These are phyloP conservation scores for Quillaja saponaria DNA, from an alignment of 306 rosid genomes.

Conservation along the genomic window DNA sequence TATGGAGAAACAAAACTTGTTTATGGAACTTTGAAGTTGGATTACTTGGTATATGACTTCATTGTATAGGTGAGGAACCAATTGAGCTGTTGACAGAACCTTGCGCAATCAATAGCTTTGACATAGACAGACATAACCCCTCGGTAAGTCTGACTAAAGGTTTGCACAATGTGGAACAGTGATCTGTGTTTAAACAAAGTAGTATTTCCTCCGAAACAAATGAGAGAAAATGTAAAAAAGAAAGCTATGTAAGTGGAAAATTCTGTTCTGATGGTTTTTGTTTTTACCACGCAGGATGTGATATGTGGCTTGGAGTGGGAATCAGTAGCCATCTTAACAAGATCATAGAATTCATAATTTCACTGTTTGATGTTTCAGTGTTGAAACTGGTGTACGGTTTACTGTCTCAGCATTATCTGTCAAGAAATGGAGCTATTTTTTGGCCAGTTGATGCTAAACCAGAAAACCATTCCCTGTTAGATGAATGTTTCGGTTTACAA, in stretches of 20 bases:
- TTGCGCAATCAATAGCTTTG: slow-evolving; percentile 91
- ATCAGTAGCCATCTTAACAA: slow-evolving; percentile 71
- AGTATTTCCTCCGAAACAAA: not conserved
- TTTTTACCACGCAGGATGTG: slow-evolving; percentile 64
- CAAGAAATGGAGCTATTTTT: slow-evolving; percentile 22
- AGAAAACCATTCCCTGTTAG: too few species aligned
- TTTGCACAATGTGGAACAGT: slow-evolving; percentile 7
- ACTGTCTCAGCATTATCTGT: slow-evolving; percentile 1
- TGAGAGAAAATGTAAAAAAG: not conserved
- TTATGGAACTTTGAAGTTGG: slow-evolving; percentile 4
- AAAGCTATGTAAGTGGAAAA: not conserved
- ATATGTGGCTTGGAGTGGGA: slow-evolving; percentile 94
- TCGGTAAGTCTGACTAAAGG: slow-evolving; percentile 54
- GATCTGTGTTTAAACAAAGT: not conserved
- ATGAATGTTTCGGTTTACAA: slow-evolving; percentile 17
- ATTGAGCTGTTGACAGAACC: slow-evolving; percentile 86
- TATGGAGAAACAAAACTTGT: not conserved
- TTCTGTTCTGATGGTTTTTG: slow-evolving; percentile 22
- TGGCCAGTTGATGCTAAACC: slow-evolving; percentile 8
- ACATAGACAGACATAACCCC: slow-evolving; percentile 76
- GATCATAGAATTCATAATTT: slow-evolving; percentile 39
- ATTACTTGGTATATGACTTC: slow-evolving; percentile 20
- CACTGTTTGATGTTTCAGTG: slow-evolving; percentile 18
- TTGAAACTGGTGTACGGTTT: slow-evolving; percentile 13
- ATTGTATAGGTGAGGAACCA: slow-evolving; percentile 65